Evolutionary conservation across 768 basidiomycete genomes (phyloP), one percentile per base, ranked within the genome.

Genomic region (Kwoniella sp.): DNA sequence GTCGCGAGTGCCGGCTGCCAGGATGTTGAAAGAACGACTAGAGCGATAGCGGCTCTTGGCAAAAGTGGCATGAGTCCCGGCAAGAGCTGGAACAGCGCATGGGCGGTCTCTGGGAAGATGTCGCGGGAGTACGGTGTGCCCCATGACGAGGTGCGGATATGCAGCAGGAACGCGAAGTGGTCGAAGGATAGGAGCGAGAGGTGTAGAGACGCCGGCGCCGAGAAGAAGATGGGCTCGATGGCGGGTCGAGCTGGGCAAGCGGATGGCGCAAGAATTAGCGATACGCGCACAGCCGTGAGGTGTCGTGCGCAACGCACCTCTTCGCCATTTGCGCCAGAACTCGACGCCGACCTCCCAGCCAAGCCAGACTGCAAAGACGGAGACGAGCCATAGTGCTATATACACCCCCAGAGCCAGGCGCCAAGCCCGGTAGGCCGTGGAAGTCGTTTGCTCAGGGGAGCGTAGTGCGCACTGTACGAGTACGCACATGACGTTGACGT

Each of bases 401-500:
- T 92, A 92, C 12, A 88, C 88, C 11, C 87, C 83, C 14, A 84
- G 81, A 17, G 80, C 89, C 8, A 92, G 79, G 2, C 84, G 81
- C 90, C 90, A 92, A 71, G 84, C 84, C 70, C n/a, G n/a, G n/a
- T n/a, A n/a, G n/a, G n/a, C n/a, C n/a, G n/a, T n/a, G n/a, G n/a
- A n/a, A n/a, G n/a, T n/a, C n/a, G n/a, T 79, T 81, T 54, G 83
- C 82, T n/a, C n/a, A n/a, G n/a, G n/a, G n/a, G n/a, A n/a, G n/a
- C n/a, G n/a, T n/a, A n/a, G 36, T 12, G 84, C 89, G 77, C 67
- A 90, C 88, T 89, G 83, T 34, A 89, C 69, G 62, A 91, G 72
- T 61, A 89, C 83, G 76, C 83, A 92, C 59, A 85, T 83, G 62
- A 84, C 83, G 71, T 91, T 90, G 73, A 90, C 89, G 68, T 93